Conservation (phyloP, 768 basidiomycete genomes). For the Amanita brunnescens region DNA sequence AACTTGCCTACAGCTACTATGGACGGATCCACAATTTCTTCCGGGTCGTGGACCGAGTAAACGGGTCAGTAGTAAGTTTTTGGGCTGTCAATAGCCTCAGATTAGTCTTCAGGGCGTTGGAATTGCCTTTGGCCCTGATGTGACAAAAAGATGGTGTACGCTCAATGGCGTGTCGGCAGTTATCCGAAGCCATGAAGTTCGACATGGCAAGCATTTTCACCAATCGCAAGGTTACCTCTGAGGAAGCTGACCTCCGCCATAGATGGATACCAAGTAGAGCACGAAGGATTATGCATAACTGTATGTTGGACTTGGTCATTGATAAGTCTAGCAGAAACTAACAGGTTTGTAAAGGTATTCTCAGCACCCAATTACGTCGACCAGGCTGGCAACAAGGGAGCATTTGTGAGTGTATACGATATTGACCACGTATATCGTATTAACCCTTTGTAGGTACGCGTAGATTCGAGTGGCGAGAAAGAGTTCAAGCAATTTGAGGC, state of each 20-base stretch:
- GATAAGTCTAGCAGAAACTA: not conserved
- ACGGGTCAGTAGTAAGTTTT: slow-evolving; percentile 46
- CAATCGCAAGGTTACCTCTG: not conserved
- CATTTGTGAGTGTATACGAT: slow-evolving; percentile 52
- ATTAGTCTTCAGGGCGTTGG: slow-evolving; percentile 93
- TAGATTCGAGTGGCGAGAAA: slow-evolving; percentile 67
- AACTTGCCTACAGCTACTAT: slow-evolving; percentile 52
- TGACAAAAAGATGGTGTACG: slow-evolving; percentile 84
- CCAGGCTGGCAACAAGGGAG: slow-evolving; percentile 86
- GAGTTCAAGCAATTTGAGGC: slow-evolving; percentile 81
- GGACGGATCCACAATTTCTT: slow-evolving; percentile 91
- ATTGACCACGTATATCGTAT: not conserved
- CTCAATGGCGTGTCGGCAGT: slow-evolving; percentile 82
- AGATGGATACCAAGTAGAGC: slow-evolving; percentile 95
- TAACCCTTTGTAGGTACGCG: slow-evolving; percentile 54
- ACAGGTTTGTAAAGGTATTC: slow-evolving; percentile 52
- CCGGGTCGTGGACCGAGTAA: slow-evolving; percentile 94
- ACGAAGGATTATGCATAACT: slow-evolving; percentile 90
- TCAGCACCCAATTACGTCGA: slow-evolving; percentile 96
- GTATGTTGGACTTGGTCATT: slow-evolving; percentile 29
- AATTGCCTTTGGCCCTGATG: slow-evolving; percentile 91
- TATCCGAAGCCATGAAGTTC: slow-evolving; percentile 94
- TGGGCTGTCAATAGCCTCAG: slow-evolving; percentile 11
- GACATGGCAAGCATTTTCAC: slow-evolving; percentile 52
- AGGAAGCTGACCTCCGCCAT: slow-evolving; percentile 6